phyloP scores from a whole-genome alignment of 164 flowering plant genomes.

The Magnolia sinica region DNA sequence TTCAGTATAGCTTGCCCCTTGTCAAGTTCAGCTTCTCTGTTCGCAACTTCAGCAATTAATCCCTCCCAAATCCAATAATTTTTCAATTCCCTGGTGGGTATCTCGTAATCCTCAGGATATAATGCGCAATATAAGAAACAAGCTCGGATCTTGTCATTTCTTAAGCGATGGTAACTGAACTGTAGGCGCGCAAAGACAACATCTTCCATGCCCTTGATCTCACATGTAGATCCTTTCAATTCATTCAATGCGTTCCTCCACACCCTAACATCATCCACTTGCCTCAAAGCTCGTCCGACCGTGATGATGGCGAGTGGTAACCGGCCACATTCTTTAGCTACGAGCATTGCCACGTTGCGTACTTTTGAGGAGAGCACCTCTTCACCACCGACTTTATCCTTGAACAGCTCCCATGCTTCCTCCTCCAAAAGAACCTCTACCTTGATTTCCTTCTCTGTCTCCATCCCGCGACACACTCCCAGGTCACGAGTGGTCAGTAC shows the following conservation, averaged over 20 bases:
- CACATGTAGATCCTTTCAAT: slow-evolving; percentile 2
- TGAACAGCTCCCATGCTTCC: slow-evolving; percentile 13
- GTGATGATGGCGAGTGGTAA: slow-evolving; percentile 17
- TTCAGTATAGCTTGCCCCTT: slow-evolving; percentile 24
- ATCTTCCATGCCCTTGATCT: slow-evolving; percentile 9
- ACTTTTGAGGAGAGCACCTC: background rate
- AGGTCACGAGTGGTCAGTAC: slow-evolving; percentile 10
- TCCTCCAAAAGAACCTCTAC: slow-evolving; percentile 12
- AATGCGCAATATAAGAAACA: slow-evolving; percentile 14
- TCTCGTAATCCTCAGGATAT: slow-evolving; percentile 15
- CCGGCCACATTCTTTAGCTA: slow-evolving; percentile 12
- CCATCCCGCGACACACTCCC: slow-evolving; percentile 11
- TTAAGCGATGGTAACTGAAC: slow-evolving; percentile 7
- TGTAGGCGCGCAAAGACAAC: slow-evolving; percentile 6
- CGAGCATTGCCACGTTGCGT: slow-evolving; percentile 3
- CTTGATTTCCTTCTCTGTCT: slow-evolving; percentile 5
- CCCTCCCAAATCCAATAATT: slow-evolving; percentile 20
- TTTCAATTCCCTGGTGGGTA: slow-evolving; percentile 12
- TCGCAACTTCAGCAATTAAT: slow-evolving; percentile 13
- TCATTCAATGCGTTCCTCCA: slow-evolving; percentile 15
- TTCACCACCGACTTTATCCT: slow-evolving; percentile 4
- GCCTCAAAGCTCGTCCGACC: slow-evolving; percentile 13
- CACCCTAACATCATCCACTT: background rate
- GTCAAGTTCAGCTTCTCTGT: slow-evolving; percentile 13
- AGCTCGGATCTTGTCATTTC: background rate